These are phyloP conservation scores for Chlorella sp. DNA, from an alignment of 139 green algal genomes.

Conservation along the genomic window DNA sequence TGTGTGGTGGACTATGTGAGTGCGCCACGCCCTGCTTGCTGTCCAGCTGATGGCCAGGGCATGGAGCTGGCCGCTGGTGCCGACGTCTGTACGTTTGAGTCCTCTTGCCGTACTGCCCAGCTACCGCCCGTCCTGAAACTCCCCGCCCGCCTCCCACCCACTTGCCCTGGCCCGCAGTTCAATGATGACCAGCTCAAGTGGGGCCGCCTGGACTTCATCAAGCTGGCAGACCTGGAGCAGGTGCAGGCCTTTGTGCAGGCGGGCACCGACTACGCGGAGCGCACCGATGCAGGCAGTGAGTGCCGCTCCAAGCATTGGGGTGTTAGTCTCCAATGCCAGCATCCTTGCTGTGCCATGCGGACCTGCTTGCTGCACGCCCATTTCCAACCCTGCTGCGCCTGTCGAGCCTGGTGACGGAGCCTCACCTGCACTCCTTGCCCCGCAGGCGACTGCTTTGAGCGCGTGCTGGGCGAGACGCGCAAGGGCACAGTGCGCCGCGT, in stretches of 20 bases:
- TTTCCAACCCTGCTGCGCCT: neutral
- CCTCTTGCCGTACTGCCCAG: too few species aligned
- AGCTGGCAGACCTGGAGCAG: constrained; percentile 46
- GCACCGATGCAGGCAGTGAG: constrained; percentile 43
- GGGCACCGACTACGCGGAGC: constrained; percentile 52
- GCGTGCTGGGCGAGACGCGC: constrained; percentile 24
- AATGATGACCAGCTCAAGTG: constrained; percentile 55
- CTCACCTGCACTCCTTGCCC: neutral
- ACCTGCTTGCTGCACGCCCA: too few species aligned
- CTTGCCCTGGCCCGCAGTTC: constrained; percentile 36
- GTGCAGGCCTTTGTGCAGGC: constrained; percentile 47
- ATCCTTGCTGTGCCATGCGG: too few species aligned
- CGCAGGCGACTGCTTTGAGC: constrained; percentile 33
- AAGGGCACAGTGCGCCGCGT: constrained; percentile 17
- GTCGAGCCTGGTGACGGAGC: too few species aligned
- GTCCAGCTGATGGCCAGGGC: too few species aligned
- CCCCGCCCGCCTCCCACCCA: too few species aligned
- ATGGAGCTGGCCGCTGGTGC: too few species aligned
- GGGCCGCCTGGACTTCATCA: constrained; percentile 62
- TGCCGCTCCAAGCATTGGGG: too few species aligned
- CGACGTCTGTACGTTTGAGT: too few species aligned
- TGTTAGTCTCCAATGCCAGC: too few species aligned
- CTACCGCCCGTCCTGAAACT: too few species aligned
- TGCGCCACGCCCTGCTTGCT: neutral
- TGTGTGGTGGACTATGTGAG: constrained; percentile 62